A percentile compares a stretch with the other conserved stretches of the same genome.
Evolutionary conservation across 2,329 filamentous ascomycete genomes (phyloP).

Genomic region (Diplocarpon rosae): DNA sequence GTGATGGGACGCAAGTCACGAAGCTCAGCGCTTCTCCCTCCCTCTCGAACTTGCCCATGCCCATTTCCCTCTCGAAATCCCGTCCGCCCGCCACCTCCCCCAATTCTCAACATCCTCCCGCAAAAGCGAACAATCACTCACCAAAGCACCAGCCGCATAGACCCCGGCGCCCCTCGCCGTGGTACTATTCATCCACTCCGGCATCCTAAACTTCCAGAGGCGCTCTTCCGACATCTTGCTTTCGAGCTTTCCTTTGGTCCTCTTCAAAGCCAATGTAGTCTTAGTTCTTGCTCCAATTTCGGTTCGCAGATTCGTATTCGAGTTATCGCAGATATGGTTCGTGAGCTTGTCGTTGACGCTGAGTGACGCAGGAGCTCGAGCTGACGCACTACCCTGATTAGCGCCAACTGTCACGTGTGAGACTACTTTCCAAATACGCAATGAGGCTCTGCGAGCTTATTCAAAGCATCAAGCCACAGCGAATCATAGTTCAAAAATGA

Average conservation of each 20-base stretch:
- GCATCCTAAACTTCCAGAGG: constrained; percentile 56
- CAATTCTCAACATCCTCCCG: neutral
- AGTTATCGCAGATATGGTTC: no score
- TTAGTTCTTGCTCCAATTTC: no score
- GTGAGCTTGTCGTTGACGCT: no score
- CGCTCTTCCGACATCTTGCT: constrained; percentile 49
- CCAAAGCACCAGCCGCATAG: constrained; percentile 51
- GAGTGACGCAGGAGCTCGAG: no score
- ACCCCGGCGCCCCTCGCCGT: constrained; percentile 54
- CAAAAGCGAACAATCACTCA: constrained; percentile 30
- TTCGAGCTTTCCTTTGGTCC: neutral
- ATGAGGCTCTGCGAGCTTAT: no score
- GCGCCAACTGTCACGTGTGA: no score
- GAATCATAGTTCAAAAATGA: no score
- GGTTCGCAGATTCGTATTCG: no score
- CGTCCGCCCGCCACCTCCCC: neutral
- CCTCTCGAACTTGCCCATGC: neutral
- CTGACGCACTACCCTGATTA: no score
- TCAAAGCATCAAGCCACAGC: no score
- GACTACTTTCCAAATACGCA: no score
- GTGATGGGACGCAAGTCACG: neutral
- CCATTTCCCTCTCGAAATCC: neutral
- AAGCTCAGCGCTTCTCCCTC: neutral
- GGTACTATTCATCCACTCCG: constrained; percentile 55
- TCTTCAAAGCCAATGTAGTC: neutral